These are phyloP conservation scores for Singerocomus inundabilis DNA, from an alignment of 1,284 basidiomycete species.

Conservation along the genomic window DNA sequence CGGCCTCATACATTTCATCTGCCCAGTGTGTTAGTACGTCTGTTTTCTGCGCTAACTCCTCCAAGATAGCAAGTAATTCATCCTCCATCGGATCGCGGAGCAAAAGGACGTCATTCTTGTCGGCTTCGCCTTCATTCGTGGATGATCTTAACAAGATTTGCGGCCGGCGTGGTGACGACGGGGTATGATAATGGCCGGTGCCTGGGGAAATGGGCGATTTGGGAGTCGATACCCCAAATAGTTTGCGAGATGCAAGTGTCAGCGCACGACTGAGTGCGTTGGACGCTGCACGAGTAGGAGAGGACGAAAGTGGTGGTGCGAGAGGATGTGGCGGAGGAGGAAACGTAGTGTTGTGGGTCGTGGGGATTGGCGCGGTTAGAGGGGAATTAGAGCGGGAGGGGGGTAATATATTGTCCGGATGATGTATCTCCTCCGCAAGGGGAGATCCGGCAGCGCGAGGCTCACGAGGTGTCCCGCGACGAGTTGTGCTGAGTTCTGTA, in stretches of 20 bases:
- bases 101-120: conserved; percentile 19
- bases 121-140: conserved; percentile 37
- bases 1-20: conserved; percentile 86
- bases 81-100: conserved; percentile 80
- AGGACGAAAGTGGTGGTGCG: conserved; percentile 56
- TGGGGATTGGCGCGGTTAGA: conserved; percentile 27
- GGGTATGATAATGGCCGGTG: conserved; percentile 36
- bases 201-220: conserved; percentile 40
- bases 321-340: conserved; percentile 56
- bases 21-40: conserved; percentile 91
- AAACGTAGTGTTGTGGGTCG: conserved; percentile 50
- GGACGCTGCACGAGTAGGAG: conserved; percentile 60
- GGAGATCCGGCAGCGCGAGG: conserved; percentile 47
- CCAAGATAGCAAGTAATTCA: conserved; percentile 70
- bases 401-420: conserved; percentile 27
- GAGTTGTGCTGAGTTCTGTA: conserved; percentile 62
- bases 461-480: conserved; percentile 57
- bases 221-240: conserved; percentile 67
- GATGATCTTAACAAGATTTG: conserved; percentile 43
- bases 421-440: conserved; percentile 40
- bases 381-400: conserved; percentile 25
- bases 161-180: conserved; percentile 52
- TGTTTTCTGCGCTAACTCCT: conserved; percentile 94
- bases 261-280: conserved; percentile 85
- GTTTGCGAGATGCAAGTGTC: conserved; percentile 85